Percentiles rank a stretch among this genome's conserved stretches.
These are phyloP conservation scores for Nepenthes mirabilis DNA, from an alignment of 148 eudicot species.

Conservation along the genomic window DNA sequence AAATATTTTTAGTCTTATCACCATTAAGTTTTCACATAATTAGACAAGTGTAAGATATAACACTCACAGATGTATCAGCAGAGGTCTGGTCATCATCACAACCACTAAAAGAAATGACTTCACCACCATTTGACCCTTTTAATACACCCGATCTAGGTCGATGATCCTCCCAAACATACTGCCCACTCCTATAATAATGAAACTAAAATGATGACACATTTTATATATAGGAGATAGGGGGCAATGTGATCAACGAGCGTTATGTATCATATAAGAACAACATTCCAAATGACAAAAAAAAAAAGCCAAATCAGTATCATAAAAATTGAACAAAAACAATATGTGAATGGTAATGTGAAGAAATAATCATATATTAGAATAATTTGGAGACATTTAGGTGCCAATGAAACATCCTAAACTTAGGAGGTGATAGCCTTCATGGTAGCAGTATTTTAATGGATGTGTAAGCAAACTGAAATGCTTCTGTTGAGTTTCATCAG, in stretches of 20 bases:
- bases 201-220: not conserved
- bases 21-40: not conserved
- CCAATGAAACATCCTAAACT: not conserved
- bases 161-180: conserved; percentile 92
- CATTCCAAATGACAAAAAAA: no score
- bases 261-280: no score
- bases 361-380: not conserved
- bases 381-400: not conserved
- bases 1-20: not conserved
- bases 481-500: no score
- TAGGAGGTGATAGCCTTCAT: no score
- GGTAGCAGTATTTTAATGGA: no score
- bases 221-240: no score
- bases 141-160: conserved; percentile 85
- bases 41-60: not conserved
- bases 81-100: conserved; percentile 97
- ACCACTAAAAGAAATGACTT: conserved; percentile 91
- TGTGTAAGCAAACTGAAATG: no score
- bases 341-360: not conserved
- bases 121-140: conserved; percentile 95
- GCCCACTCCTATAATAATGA: conserved; percentile 49
- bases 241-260: no score
- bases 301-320: no score
- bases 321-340: not conserved
- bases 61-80: conserved; percentile 90